Evolutionary conservation across 2,329 filamentous ascomycete species (phyloP), one percentile per base, ranked within the genome.

Genomic region (Scopulariopsis brevicaulis): DNA sequence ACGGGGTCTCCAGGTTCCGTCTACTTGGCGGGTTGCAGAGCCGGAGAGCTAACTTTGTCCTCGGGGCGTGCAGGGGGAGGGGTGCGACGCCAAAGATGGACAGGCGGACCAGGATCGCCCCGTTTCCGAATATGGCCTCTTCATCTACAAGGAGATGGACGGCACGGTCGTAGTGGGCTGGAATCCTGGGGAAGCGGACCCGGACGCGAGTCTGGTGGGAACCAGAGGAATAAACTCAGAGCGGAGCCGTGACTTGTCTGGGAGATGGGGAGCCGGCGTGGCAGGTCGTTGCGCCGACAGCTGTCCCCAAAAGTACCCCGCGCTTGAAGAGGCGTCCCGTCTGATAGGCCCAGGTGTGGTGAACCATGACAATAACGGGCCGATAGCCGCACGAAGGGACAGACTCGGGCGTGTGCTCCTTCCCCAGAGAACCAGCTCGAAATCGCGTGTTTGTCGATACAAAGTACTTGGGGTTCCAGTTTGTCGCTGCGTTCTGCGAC

Each of bases 71-170:
- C 8, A 20, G 20, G 3, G n/a, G n/a, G n/a, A 50, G 22, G 46
- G 46, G 46, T 6, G 46, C 22, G 46, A 32, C 22, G 46, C 6
- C 40, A 46, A n/a, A 24, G 20, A 50, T 12, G 46, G 46, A 24
- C 24, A 5, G 67, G 94, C 90, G 64, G 90, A 90, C 37, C 89
- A 94, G 84, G 93, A 94, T 22, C 90, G 89, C 18, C 87, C 90
- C 0, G 15, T 57, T 40, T 46, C 54, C 95, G 86, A 37, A 95
- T 0, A 89, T 86, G n/a, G 94, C 85, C 1, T 14, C 24, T 12
- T 32, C 28, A 32, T 32, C 28, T 32, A 32, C 28, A 32, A 12
- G n/a, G 20, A 24, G 46, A 50, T 10, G 22, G n/a, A 7, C 20
- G n/a, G 46, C 4, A 14, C 20, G 46, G 43, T 48, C 18, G 46